These are phyloP conservation scores for Cyclaneusma minus DNA, from an alignment of 2,329 filamentous ascomycete genomes.

Conservation along the genomic window DNA sequence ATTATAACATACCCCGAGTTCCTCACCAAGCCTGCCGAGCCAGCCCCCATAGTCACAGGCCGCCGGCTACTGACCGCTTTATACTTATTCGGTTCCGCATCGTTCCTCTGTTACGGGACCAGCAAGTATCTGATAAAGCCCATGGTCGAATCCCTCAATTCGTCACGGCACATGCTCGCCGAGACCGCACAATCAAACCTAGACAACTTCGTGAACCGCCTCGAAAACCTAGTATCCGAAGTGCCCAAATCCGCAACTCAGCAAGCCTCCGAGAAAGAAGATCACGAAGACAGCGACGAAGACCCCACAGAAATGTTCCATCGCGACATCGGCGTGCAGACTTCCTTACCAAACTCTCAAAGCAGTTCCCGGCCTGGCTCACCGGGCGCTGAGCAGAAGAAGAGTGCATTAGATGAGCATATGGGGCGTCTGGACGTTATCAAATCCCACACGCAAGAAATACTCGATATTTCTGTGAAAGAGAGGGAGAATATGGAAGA, in stretches of 20 bases:
- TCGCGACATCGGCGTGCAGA: conserved; percentile 68
- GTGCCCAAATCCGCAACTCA: conserved; percentile 24
- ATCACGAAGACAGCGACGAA: conserved; percentile 30
- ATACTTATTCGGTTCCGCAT: conserved; percentile 39
- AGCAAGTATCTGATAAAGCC: conserved; percentile 52
- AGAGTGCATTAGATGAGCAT: conserved; percentile 18
- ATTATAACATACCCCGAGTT: conserved; percentile 61
- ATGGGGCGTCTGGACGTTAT: conserved; percentile 26
- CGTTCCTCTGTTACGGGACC: conserved; percentile 53
- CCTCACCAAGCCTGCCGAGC: conserved; percentile 37
- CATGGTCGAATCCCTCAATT: conserved; percentile 34
- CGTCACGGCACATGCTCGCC: conserved; percentile 35
- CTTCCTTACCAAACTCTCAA: conserved; percentile 35
- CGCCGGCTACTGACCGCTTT: conserved; percentile 41
- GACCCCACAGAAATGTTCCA: conserved; percentile 70
- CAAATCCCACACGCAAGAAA: conserved; percentile 32
- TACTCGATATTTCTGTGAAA: conserved; percentile 26
- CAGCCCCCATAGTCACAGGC: conserved; percentile 47
- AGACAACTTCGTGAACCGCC: conserved; percentile 30
- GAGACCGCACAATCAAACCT: conserved; percentile 31
- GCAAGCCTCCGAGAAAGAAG: conserved; percentile 20
- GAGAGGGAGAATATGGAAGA: conserved; percentile 11
- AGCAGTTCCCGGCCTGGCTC: conserved; percentile 9
- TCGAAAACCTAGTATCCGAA: conserved; percentile 43
- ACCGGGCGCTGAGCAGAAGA: conserved; percentile 13